phyloP scores from a whole-genome alignment of 768 basidiomycete genomes.

The Leucosporidium scottii region DNA sequence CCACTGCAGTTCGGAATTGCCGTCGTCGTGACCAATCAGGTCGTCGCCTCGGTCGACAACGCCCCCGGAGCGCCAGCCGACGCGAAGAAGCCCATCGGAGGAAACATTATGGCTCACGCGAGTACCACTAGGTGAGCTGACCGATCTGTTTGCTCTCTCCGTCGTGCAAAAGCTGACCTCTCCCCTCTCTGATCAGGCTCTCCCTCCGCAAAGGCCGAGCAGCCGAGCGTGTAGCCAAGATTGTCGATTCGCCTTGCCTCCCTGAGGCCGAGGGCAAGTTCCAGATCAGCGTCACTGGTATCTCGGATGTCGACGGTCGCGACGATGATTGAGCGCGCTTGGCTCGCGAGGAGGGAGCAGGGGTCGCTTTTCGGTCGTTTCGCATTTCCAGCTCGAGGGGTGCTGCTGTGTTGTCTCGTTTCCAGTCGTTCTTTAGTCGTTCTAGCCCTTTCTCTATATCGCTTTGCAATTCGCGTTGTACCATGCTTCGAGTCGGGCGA shows the following conservation, averaged over 20 bases:
- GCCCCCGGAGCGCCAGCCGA: conserved; percentile 76
- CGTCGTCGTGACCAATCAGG: conserved; percentile 95
- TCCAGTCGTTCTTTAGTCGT: too few relatives aligned
- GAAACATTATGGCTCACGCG: conserved; percentile 98
- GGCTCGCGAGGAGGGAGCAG: too few relatives aligned
- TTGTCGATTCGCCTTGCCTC: conserved; percentile 94
- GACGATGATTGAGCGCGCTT: background rate
- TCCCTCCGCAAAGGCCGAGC: conserved; percentile 89
- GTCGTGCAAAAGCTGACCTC: background rate
- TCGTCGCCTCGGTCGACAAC: conserved; percentile 98
- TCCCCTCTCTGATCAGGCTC: conserved; percentile 49
- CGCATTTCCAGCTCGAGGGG: too few relatives aligned
- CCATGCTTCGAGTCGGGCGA: too few relatives aligned
- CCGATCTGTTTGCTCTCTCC: background rate
- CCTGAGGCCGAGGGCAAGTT: conserved; percentile 95
- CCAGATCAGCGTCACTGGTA: conserved; percentile 46
- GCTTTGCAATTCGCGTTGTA: too few relatives aligned
- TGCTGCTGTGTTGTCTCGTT: too few relatives aligned
- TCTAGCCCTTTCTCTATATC: too few relatives aligned
- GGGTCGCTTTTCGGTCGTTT: too few relatives aligned
- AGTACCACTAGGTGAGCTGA: conserved; percentile 75
- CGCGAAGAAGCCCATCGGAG: conserved; percentile 97
- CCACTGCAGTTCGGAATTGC: conserved; percentile 80
- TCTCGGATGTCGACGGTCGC: conserved; percentile 17
- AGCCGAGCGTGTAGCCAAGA: conserved; percentile 86